Percentiles rank a stretch among this genome's conserved stretches.
Evolutionary conservation across 148 eudicot genomes (phyloP).

Genomic region (Amaranthus palmeri): DNA sequence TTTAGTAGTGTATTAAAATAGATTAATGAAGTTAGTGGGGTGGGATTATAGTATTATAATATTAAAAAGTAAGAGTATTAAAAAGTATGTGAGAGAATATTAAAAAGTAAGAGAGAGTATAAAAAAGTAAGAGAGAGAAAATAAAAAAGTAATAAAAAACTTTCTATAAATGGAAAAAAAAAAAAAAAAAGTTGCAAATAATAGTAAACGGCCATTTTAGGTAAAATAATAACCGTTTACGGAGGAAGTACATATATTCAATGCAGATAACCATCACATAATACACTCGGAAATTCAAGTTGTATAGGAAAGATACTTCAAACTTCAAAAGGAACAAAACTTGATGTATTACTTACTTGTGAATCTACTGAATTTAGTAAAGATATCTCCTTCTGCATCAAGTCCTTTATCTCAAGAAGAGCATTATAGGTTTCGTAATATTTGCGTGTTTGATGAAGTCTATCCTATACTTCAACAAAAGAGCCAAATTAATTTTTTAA

Average conservation of each 20-base stretch:
- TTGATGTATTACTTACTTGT: constrained; percentile 38
- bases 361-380: constrained; percentile 61
- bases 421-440: constrained; percentile 66
- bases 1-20: too few relatives aligned
- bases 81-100: too few relatives aligned
- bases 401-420: constrained; percentile 59
- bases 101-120: too few relatives aligned
- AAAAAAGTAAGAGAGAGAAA: too few relatives aligned
- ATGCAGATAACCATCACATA: not conserved
- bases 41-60: too few relatives aligned
- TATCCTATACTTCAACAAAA: constrained; percentile 35
- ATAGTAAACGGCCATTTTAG: too few relatives aligned
- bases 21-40: too few relatives aligned
- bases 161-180: too few relatives aligned
- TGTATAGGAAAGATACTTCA: not conserved
- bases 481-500: not conserved
- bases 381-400: constrained; percentile 76
- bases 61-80: too few relatives aligned
- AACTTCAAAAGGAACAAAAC: not conserved
- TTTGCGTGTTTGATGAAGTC: constrained; percentile 54
- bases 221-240: too few relatives aligned
- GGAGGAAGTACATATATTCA: not conserved
- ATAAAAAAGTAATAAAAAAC: too few relatives aligned
- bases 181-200: too few relatives aligned
- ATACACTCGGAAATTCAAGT: not conserved